Evolutionary conservation across 306 rosid species (phyloP).

Genomic region (Clitoria ternatea): DNA sequence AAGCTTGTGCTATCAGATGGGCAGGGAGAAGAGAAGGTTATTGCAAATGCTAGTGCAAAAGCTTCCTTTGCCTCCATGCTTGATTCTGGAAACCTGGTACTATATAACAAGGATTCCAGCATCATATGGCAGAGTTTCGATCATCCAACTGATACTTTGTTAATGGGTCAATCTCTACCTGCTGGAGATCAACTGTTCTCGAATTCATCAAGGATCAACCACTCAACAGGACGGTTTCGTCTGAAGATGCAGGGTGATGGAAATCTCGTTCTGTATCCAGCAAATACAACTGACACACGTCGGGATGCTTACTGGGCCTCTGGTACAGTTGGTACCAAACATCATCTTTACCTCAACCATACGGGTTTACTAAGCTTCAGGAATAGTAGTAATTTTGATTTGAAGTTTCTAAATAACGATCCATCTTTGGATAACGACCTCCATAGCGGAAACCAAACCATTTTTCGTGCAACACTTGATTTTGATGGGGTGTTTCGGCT

Average conservation of each 20-base stretch:
- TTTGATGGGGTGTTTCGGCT: conserved; percentile 27
- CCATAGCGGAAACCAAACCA: background rate
- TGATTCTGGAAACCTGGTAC: conserved; percentile 38
- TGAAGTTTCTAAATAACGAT: background rate
- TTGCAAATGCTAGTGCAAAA: background rate
- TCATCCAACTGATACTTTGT: conserved; percentile 28
- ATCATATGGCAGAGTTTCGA: conserved; percentile 43
- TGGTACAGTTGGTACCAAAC: rapidly evolving
- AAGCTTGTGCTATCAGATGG: background rate
- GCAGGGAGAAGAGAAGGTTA: background rate
- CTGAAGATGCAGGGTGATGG: conserved; percentile 32
- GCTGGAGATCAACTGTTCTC: background rate
- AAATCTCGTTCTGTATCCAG: conserved; percentile 30
- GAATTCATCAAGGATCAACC: conserved; percentile 3
- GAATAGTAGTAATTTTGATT: too few species aligned
- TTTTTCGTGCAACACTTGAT: conserved; percentile 23
- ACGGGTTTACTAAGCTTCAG: background rate
- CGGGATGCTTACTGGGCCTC: conserved; percentile 25
- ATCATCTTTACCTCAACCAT: conserved; percentile 11
- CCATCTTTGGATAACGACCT: background rate
- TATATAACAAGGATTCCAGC: background rate
- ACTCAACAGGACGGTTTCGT: conserved; percentile 16
- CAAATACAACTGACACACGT: background rate
- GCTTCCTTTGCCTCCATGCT: conserved; percentile 38
- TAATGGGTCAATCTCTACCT: conserved; percentile 26